phyloP scores from a whole-genome alignment of 31 red algal genomes.

The Odonthalia washingtoniensis region DNA sequence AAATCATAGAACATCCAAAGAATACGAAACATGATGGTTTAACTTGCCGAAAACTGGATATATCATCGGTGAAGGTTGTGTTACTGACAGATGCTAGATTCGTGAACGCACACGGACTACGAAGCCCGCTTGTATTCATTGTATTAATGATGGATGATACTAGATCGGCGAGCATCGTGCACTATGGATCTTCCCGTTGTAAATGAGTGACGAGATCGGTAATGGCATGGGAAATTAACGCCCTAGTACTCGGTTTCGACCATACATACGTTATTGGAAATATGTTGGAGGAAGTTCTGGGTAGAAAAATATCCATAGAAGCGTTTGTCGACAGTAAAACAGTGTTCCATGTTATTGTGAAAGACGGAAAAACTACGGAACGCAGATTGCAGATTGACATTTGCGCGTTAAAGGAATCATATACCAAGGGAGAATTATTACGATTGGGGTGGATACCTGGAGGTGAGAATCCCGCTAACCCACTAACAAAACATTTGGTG shows the following conservation, averaged over 20 bases:
- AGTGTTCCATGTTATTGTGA: constrained; percentile 17
- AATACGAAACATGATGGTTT: not conserved
- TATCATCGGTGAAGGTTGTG: not conserved
- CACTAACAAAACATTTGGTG: too few species aligned
- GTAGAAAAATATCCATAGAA: not conserved
- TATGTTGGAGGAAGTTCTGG: constrained; percentile 24
- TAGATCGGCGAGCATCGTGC: not conserved
- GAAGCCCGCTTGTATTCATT: constrained; percentile 3
- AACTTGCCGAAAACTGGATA: not conserved
- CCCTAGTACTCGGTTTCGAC: constrained; percentile 23
- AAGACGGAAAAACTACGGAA: not conserved
- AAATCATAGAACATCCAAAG: not conserved
- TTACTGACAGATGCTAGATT: constrained; percentile 17
- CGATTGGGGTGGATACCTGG: constrained; percentile 12
- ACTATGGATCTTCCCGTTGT: constrained; percentile 18
- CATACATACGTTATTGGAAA: not conserved
- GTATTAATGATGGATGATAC: too few species aligned
- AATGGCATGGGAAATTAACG: constrained; percentile 33
- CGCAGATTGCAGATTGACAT: constrained; percentile 21
- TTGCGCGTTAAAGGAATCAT: constrained; percentile 3
- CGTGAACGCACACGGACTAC: not conserved
- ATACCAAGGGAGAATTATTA: constrained; percentile 11
- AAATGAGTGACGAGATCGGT: constrained; percentile 30
- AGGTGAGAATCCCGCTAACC: not conserved
- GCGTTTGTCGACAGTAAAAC: constrained; percentile 15